phyloP scores from a whole-genome alignment of 257 asterid species.

The Ballota nigra region DNA sequence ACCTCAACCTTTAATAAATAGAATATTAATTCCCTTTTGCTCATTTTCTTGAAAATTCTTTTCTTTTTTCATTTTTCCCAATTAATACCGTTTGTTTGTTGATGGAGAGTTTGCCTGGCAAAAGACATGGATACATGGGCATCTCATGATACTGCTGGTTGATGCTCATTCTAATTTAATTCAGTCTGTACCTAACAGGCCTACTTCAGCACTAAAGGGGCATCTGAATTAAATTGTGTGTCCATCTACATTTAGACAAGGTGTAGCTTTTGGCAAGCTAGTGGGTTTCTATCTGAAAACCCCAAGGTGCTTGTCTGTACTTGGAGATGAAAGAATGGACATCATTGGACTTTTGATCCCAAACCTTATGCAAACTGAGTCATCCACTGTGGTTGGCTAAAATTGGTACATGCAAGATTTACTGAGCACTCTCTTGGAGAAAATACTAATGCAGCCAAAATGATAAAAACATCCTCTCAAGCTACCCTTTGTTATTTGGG shows the following conservation, averaged over 20 bases:
- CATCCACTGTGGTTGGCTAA: slow-evolving; percentile 19
- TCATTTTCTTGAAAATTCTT: background rate
- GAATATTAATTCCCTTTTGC: background rate
- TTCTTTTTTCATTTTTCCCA: background rate
- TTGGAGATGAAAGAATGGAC: slow-evolving; percentile 17
- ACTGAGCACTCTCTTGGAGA: slow-evolving; percentile 13
- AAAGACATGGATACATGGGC: slow-evolving; percentile 24
- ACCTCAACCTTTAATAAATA: background rate
- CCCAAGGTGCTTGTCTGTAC: slow-evolving; percentile 20
- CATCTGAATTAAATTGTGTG: slow-evolving; percentile 25
- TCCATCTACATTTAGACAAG: slow-evolving; percentile 26
- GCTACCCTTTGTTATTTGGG: background rate
- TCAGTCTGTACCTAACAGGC: slow-evolving; percentile 12
- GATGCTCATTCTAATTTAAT: slow-evolving; percentile 23
- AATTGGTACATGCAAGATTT: slow-evolving; percentile 11
- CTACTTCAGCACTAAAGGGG: background rate
- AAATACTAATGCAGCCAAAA: background rate
- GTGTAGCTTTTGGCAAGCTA: background rate
- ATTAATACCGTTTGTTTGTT: background rate
- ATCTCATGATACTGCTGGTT: slow-evolving; percentile 34
- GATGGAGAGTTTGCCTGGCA: slow-evolving; percentile 10
- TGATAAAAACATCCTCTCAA: background rate
- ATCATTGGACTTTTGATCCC: slow-evolving; percentile 19
- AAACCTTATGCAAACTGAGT: slow-evolving; percentile 13
- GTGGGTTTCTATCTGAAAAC: slow-evolving; percentile 6